Evolutionary conservation across 805 yeast species (phyloP).

Genomic region (Brettanomyces nanus): DNA sequence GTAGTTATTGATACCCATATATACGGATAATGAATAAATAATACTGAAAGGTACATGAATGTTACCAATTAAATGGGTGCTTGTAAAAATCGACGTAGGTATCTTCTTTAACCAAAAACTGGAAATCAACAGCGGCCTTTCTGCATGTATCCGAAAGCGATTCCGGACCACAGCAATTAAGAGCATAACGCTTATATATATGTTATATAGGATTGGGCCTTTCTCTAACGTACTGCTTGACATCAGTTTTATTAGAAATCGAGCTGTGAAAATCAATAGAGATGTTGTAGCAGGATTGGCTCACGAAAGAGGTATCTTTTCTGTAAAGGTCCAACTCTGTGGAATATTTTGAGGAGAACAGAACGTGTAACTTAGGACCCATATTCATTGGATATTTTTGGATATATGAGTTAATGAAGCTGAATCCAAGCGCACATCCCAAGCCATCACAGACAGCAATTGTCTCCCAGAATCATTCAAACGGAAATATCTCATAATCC

Average conservation of each 20-base stretch:
- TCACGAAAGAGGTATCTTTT: not conserved
- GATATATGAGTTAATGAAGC: slow-evolving; percentile 1
- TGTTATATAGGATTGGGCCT: not conserved
- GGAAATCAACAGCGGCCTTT: not conserved
- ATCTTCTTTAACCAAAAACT: not conserved
- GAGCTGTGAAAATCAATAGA: not conserved
- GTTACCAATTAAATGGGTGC: not conserved
- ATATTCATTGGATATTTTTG: not conserved
- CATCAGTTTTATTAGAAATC: not conserved
- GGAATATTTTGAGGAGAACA: not conserved
- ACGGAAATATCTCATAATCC: slow-evolving; percentile 1
- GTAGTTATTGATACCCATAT: slow-evolving; percentile 25
- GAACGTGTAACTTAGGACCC: not conserved
- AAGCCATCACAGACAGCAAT: slow-evolving; percentile 7
- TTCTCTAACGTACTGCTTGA: not conserved
- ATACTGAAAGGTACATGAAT: not conserved
- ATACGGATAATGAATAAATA: not conserved
- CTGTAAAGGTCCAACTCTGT: not conserved
- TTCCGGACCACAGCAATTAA: not conserved
- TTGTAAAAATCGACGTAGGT: not conserved
- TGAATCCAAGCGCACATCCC: slow-evolving; percentile 6
- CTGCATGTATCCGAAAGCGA: not conserved
- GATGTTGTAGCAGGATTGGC: not conserved
- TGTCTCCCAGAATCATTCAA: slow-evolving; percentile 2
- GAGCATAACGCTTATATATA: not conserved